phyloP scores from a whole-genome alignment of 2,329 filamentous ascomycete species.

The Pseudogymnoascus verrucosus region DNA sequence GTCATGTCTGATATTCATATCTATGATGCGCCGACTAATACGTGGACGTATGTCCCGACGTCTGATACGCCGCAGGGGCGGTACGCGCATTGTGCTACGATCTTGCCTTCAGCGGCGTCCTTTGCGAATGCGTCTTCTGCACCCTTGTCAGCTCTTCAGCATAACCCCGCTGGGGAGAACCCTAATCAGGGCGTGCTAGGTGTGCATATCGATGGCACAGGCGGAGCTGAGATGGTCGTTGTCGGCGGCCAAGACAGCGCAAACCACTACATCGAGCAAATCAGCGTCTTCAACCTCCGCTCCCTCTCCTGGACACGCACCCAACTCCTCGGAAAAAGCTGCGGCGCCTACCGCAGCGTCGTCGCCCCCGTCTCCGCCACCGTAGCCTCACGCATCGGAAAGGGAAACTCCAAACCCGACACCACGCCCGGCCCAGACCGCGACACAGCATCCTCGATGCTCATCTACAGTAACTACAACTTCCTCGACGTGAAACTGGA shows the following conservation, averaged over 20 bases:
- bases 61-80: conserved; percentile 77
- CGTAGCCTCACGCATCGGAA: conserved; percentile 59
- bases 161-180: conserved; percentile 76
- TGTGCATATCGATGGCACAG: conserved; percentile 79
- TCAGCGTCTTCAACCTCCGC: conserved; percentile 93
- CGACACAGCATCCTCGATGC: conserved; percentile 54
- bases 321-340: conserved; percentile 78
- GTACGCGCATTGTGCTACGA: conserved; percentile 93
- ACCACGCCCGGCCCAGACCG: conserved; percentile 30
- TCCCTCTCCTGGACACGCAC: conserved; percentile 95
- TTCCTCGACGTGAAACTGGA: conserved; percentile 96
- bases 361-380: conserved; percentile 72
- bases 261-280: conserved; percentile 99
- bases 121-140: conserved; percentile 74
- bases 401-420: conserved; percentile 28
- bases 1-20: conserved; percentile 99
- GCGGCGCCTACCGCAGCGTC: conserved; percentile 92
- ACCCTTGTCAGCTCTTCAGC: conserved; percentile 76
- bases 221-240: conserved; percentile 93
- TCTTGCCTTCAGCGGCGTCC: conserved; percentile 77
- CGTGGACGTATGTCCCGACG: conserved; percentile 78
- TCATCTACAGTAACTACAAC: conserved; percentile 99
- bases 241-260: conserved; percentile 92
- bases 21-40: conserved; percentile 74
- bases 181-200: conserved; percentile 84